These are phyloP conservation scores for Globisporangium okanoganense DNA, from an alignment of 352 stramenopile species.

Conservation along the genomic window DNA sequence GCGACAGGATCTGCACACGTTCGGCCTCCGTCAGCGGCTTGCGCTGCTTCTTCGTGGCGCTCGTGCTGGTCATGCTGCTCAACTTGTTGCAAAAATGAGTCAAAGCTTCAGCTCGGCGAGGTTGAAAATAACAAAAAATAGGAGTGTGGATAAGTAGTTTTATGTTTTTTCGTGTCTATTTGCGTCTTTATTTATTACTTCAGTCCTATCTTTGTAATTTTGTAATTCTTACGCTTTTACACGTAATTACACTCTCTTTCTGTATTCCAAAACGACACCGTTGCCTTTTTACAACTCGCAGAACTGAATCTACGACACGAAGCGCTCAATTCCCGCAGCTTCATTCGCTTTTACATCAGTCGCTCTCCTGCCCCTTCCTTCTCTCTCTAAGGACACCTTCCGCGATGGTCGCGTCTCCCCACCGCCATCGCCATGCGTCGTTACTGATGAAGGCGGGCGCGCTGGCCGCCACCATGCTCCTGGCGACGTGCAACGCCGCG, in stretches of 20 bases:
- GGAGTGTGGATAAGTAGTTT: no score
- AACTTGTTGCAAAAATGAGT: background rate
- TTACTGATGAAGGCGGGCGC: background rate
- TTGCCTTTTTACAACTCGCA: no score
- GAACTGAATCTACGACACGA: background rate
- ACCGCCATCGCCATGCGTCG: background rate
- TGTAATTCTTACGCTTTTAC: no score
- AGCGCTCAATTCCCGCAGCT: background rate
- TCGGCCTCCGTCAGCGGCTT: conserved; percentile 6
- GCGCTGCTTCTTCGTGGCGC: background rate
- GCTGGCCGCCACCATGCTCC: background rate
- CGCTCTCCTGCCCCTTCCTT: background rate
- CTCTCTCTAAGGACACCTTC: background rate
- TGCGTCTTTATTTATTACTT: no score
- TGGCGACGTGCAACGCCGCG: background rate
- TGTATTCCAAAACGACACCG: no score
- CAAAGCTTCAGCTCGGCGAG: no score
- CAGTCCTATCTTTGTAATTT: no score
- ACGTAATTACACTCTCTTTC: no score
- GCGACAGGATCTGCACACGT: conserved; percentile 7
- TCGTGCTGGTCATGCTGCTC: conserved; percentile 1
- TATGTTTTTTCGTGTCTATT: no score
- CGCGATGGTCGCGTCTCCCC: background rate
- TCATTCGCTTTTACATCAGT: background rate
- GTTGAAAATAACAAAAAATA: no score